Base-by-base conservation (phyloP, 768 basidiomycete species). In the Russula virescens region DNA sequence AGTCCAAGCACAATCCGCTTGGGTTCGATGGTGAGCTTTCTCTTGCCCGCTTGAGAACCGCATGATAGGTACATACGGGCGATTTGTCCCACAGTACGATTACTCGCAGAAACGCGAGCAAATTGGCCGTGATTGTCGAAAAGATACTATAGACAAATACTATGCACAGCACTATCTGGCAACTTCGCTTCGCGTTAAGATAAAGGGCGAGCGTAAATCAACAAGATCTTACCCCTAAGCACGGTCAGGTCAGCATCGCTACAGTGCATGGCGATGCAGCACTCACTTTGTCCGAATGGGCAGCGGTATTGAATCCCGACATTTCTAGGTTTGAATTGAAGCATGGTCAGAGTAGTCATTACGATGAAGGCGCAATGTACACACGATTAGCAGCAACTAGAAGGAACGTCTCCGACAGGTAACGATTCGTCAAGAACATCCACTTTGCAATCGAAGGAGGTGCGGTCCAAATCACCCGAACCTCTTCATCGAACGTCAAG, bases 361-460 rank as follows among this genome's bases (percentile, higher is more conserved):
- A 54, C 19, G 25, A 25, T 14, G 49, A 13, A 34, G 49, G n/a
- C 6, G 10, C 7, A 10, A n/a, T 13, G n/a, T 21, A 69, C 72
- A 13, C 55, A 75, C 75, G 69, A 66, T 68, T 67, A 0, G 73
- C 70, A 7, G 69, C 62, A 2, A 65, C 64, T 16, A 73, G 45
- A 1, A 74, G 67, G 14, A 62, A 67, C 7, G 40, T 58, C 28
- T 75, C 71, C 0, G 78, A 74, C 0, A 70, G 28, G 64, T 81
- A 81, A 2, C 78, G 73, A 60, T 78, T 73, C 9, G 75, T 38
- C 28, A 81, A 68, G 66, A 78, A 79, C 2, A 75, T 67, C 47
- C 75, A 61, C 55, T 79, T 81, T 1, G 74, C 71, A 25, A 74
- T 69, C 0, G 75, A 75, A 56, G 66, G 66, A 54, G 71, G 73